Evolutionary conservation across 768 basidiomycete species (phyloP).

Genomic region (Infundibulicybe gibba): DNA sequence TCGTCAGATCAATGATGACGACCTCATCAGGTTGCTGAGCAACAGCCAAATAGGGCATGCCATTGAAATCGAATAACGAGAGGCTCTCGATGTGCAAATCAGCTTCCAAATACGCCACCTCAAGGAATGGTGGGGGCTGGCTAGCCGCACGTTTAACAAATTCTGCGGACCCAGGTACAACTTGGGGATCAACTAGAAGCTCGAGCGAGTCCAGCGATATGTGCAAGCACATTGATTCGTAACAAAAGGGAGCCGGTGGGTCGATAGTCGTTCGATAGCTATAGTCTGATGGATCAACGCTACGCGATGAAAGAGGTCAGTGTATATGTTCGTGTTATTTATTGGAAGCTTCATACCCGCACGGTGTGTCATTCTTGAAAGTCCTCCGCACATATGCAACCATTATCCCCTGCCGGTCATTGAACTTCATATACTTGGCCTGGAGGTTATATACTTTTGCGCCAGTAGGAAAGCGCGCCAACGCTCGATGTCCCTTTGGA

Average conservation of each 20-base stretch:
- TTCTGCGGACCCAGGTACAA: constrained; percentile 30
- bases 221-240: constrained; percentile 40
- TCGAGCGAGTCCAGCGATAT: constrained; percentile 42
- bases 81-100: constrained; percentile 30
- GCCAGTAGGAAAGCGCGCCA: constrained; percentile 47
- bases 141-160: constrained; percentile 29
- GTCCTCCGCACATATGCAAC: constrained; percentile 48
- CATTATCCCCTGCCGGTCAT: constrained; percentile 44
- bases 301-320: constrained; percentile 7
- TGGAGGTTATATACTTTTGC: constrained; percentile 54
- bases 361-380: constrained; percentile 17
- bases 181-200: constrained; percentile 34
- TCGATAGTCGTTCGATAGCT: constrained; percentile 35
- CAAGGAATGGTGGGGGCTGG: constrained; percentile 37
- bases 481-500: constrained; percentile 34
- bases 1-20: constrained; percentile 36
- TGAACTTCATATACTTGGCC: constrained; percentile 55
- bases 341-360: constrained; percentile 6
- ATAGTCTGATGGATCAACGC: constrained; percentile 34
- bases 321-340: too few relatives aligned
- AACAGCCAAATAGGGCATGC: constrained; percentile 36
- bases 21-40: constrained; percentile 38
- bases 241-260: constrained; percentile 35
- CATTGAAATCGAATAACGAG: constrained; percentile 40
- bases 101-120: constrained; percentile 33